A percentile compares a stretch with the other conserved stretches of the same genome.
Evolutionary conservation across 2,329 filamentous ascomycete genomes (phyloP).

Genomic region (Elsinoe perseae): DNA sequence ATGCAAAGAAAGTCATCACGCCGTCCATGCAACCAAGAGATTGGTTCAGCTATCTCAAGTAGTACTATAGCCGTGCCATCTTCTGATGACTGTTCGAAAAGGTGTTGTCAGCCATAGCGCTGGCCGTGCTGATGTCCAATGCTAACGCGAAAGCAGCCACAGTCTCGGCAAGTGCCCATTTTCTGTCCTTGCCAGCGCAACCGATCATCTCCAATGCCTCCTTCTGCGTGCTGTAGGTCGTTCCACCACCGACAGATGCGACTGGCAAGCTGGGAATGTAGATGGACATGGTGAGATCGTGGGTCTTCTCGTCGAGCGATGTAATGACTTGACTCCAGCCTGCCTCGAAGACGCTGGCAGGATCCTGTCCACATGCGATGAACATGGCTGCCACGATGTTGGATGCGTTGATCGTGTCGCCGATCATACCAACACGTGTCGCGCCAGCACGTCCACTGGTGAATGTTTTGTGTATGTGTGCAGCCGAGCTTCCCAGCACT

Average conservation of each 20-base stretch:
- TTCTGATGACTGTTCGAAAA: slow-evolving; percentile 24
- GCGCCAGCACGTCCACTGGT: background rate
- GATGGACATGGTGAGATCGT: slow-evolving; percentile 21
- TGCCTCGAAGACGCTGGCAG: slow-evolving; percentile 5
- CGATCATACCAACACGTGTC: slow-evolving; percentile 10
- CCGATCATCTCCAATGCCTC: slow-evolving; percentile 24
- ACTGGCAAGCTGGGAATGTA: slow-evolving; percentile 27
- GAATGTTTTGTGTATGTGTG: slow-evolving; percentile 3
- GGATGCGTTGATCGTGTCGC: slow-evolving; percentile 4
- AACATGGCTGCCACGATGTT: slow-evolving; percentile 15
- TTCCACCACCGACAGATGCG: slow-evolving; percentile 25
- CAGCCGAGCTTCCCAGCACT: background rate
- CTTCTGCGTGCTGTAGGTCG: slow-evolving; percentile 23
- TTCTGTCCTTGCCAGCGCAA: slow-evolving; percentile 22
- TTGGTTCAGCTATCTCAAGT: background rate
- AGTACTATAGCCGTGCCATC: slow-evolving; percentile 15
- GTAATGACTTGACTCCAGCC: slow-evolving; percentile 6
- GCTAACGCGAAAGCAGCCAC: slow-evolving; percentile 26
- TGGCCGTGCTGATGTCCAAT: slow-evolving; percentile 24
- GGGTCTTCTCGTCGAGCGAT: background rate
- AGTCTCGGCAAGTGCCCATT: slow-evolving; percentile 24
- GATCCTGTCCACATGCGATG: slow-evolving; percentile 13
- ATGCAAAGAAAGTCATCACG: background rate
- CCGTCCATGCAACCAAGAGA: background rate
- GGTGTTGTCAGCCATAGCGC: slow-evolving; percentile 21